phyloP scores from a whole-genome alignment of 164 flowering plant species.

The Piper betle region DNA sequence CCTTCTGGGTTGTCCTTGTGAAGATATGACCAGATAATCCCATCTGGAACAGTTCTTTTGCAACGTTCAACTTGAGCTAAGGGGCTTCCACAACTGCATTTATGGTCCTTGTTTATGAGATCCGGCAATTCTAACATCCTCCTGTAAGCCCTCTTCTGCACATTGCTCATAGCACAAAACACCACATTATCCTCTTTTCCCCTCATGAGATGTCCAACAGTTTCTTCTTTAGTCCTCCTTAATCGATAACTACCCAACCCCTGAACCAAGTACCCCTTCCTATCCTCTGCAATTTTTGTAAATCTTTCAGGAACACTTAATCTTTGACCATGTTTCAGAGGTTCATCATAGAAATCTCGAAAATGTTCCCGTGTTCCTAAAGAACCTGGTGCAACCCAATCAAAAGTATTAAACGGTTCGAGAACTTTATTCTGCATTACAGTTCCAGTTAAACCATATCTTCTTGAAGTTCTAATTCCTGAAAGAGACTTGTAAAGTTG shows the following conservation, averaged over 20 bases:
- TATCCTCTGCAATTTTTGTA: conserved; percentile 60
- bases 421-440: conserved; percentile 92
- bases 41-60: conserved; percentile 65
- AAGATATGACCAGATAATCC: conserved; percentile 79
- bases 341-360: conserved; percentile 87
- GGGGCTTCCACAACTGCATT: conserved; percentile 93
- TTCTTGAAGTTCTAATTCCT: conserved; percentile 50
- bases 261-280: conserved; percentile 60
- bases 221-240: conserved; percentile 94
- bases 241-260: conserved; percentile 60
- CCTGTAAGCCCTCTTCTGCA: conserved; percentile 75
- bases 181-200: conserved; percentile 99
- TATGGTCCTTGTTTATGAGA: conserved; percentile 79
- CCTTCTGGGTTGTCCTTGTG: conserved; percentile 85
- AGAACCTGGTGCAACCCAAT: conserved; percentile 89
- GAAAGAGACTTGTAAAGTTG: conserved; percentile 63
- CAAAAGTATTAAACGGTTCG: conserved; percentile 86
- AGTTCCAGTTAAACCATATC: conserved; percentile 96
- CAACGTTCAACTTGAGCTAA: conserved; percentile 87
- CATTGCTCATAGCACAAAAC: conserved; percentile 95
- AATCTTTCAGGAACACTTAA: conserved; percentile 83
- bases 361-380: conserved; percentile 96
- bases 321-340: conserved; percentile 97
- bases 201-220: conserved; percentile 97
- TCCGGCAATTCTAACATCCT: conserved; percentile 81